Evolutionary conservation across 169 alveolate species (phyloP).

Genomic region (Cryptosporidium tyzzeri): DNA sequence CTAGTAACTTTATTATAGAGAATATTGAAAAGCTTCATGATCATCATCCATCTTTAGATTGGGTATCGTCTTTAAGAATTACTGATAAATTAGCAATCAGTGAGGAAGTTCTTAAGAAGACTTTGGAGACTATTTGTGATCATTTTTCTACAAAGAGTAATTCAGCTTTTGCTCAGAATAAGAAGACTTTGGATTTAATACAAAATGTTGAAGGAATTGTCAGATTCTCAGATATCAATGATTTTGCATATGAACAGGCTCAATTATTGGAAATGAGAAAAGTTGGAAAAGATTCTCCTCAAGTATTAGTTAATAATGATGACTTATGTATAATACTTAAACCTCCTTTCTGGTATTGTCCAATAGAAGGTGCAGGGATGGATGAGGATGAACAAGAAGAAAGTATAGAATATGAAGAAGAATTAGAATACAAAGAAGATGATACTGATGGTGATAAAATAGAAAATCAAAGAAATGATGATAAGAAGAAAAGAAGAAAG

Average conservation of each 20-base stretch:
- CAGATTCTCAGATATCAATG: slow-evolving; percentile 24
- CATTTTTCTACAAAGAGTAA: slow-evolving; percentile 15
- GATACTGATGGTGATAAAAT: no score
- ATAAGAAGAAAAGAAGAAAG: background rate
- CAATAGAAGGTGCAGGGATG: background rate
- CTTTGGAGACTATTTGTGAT: slow-evolving; percentile 27
- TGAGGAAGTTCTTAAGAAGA: slow-evolving; percentile 22
- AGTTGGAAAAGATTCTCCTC: slow-evolving; percentile 50
- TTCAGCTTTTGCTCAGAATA: slow-evolving; percentile 17
- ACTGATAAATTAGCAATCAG: slow-evolving; percentile 17
- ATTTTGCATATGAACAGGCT: slow-evolving; percentile 15
- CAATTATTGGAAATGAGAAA: slow-evolving; percentile 37
- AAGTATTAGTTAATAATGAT: background rate
- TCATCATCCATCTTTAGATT: background rate
- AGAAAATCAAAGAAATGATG: no score
- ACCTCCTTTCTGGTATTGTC: slow-evolving; percentile 65
- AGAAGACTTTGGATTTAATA: slow-evolving; percentile 38
- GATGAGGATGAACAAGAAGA: background rate
- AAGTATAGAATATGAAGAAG: background rate
- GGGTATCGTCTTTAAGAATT: slow-evolving; percentile 46
- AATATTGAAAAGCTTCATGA: background rate
- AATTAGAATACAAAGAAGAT: background rate
- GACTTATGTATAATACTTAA: slow-evolving; percentile 11
- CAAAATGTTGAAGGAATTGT: slow-evolving; percentile 34
- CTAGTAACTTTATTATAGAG: slow-evolving; percentile 18